phyloP scores from a whole-genome alignment of 495 filamentous ascomycete genomes.

The Podospora pseudocomata region DNA sequence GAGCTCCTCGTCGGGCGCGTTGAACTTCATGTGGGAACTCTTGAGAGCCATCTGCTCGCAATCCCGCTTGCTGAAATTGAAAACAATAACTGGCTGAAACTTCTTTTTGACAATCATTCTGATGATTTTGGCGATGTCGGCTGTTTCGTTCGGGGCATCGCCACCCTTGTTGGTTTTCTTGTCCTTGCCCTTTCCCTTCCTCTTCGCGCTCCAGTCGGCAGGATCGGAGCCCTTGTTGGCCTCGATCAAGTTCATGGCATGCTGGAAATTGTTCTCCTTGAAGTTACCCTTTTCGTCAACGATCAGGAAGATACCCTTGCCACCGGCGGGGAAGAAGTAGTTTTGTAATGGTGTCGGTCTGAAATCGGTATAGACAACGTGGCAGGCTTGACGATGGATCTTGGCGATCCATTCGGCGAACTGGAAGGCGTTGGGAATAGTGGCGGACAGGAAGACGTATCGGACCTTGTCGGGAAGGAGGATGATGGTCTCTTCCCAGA shows the following conservation, averaged over 20 bases:
- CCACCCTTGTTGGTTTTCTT: slow-evolving; percentile 81
- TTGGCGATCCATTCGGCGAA: slow-evolving; percentile 99
- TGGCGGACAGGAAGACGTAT: slow-evolving; percentile 96
- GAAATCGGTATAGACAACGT: slow-evolving; percentile 98
- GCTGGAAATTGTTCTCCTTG: slow-evolving; percentile 94
- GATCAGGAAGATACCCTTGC: slow-evolving; percentile 88
- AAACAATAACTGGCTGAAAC: slow-evolving; percentile 96
- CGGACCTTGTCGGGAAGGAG: slow-evolving; percentile 94
- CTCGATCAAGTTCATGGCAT: slow-evolving; percentile 85
- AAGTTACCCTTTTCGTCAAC: slow-evolving; percentile 96
- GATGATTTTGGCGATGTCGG: slow-evolving; percentile 94
- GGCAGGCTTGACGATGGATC: slow-evolving; percentile 92
- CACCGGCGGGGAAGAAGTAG: slow-evolving; percentile 93
- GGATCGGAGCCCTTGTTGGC: slow-evolving; percentile 84
- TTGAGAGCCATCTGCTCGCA: slow-evolving; percentile 83
- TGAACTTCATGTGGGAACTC: slow-evolving; percentile 86
- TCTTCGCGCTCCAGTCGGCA: slow-evolving; percentile 68
- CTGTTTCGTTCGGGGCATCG: slow-evolving; percentile 56
- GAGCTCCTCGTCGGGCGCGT: slow-evolving; percentile 89
- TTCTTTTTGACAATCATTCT: slow-evolving; percentile 97
- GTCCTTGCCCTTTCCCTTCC: slow-evolving; percentile 82
- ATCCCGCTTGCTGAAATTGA: slow-evolving; percentile 97
- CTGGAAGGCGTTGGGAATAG: slow-evolving; percentile 99
- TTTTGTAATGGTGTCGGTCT: slow-evolving; percentile 93
- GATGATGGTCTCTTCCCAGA: slow-evolving; percentile 99